Conservation (phyloP, 2,329 filamentous ascomycete species). For the Talaromyces sp. region DNA sequence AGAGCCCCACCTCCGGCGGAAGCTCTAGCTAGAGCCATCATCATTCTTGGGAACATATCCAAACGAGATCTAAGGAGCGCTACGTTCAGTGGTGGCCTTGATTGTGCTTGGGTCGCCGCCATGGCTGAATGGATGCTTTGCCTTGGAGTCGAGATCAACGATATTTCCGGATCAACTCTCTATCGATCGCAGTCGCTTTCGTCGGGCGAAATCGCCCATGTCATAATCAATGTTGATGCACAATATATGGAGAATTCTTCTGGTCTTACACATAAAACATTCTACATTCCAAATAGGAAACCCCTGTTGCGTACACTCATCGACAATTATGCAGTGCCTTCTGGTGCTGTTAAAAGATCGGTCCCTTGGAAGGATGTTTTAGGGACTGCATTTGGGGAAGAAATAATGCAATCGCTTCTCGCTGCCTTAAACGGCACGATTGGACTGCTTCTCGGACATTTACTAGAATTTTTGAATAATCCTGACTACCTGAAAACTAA, state of each 20-base stretch:
- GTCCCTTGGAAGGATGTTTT: not conserved
- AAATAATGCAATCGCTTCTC: not conserved
- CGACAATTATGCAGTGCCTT: no score
- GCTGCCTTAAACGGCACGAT: not conserved
- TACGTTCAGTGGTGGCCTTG: not conserved
- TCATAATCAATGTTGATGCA: not conserved
- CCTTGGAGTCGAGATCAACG: not conserved
- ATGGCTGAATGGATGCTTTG: not conserved
- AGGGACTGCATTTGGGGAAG: not conserved
- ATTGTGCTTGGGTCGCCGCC: not conserved
- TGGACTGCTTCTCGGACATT: not conserved
- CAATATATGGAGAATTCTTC: not conserved
- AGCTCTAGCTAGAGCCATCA: not conserved
- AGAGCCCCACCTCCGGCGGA: not conserved
- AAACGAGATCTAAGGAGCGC: not conserved
- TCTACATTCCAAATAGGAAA: not conserved
- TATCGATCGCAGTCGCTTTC: not conserved
- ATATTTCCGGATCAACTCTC: not conserved
- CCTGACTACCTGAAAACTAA: not conserved
- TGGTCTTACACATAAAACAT: not conserved
- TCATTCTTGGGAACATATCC: not conserved
- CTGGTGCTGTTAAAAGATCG: not conserved
- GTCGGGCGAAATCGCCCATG: not conserved
- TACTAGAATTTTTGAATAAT: not conserved
- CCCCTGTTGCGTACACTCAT: not conserved